These are phyloP conservation scores for Fusarium anguioides DNA, from an alignment of 2,329 filamentous ascomycete genomes.

Conservation along the genomic window DNA sequence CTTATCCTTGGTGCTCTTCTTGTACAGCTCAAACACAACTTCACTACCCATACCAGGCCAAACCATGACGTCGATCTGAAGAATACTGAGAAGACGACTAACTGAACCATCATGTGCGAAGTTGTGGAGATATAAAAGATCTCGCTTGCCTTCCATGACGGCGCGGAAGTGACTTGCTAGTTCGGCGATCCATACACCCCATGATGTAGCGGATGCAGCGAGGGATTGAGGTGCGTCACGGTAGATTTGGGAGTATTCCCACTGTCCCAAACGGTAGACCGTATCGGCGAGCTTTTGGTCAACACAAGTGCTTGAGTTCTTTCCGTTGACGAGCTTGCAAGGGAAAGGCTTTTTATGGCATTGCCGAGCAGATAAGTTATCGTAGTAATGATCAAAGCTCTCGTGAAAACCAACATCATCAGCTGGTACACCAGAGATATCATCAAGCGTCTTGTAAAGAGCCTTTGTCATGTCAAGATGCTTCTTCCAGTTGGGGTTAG, in stretches of 20 bases:
- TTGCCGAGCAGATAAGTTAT: slow-evolving; percentile 82
- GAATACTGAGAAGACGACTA: slow-evolving; percentile 71
- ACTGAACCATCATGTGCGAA: slow-evolving; percentile 83
- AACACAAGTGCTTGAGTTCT: slow-evolving; percentile 67
- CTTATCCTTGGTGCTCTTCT: slow-evolving; percentile 43
- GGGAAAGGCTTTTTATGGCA: slow-evolving; percentile 80
- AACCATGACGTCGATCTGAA: slow-evolving; percentile 78
- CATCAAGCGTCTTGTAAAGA: slow-evolving; percentile 71
- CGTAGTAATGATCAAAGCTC: slow-evolving; percentile 84
- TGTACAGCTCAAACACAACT: slow-evolving; percentile 79
- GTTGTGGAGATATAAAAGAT: slow-evolving; percentile 74
- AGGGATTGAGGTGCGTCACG: slow-evolving; percentile 73
- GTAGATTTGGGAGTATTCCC: slow-evolving; percentile 84
- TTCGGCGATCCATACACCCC: slow-evolving; percentile 81
- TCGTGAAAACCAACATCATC: slow-evolving; percentile 72
- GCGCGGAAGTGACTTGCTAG: slow-evolving; percentile 73
- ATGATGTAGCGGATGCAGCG: slow-evolving; percentile 68
- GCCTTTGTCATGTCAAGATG: slow-evolving; percentile 68
- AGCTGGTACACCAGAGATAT: slow-evolving; percentile 72
- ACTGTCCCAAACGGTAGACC: slow-evolving; percentile 81
- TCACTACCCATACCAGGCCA: slow-evolving; percentile 87
- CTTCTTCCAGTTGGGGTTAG: slow-evolving; percentile 66
- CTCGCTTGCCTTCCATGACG: slow-evolving; percentile 55
- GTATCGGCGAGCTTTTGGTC: slow-evolving; percentile 70
- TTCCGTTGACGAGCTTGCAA: slow-evolving; percentile 64